phyloP scores from a whole-genome alignment of 1,139 yeast genomes.

The Candida tropicalis region DNA sequence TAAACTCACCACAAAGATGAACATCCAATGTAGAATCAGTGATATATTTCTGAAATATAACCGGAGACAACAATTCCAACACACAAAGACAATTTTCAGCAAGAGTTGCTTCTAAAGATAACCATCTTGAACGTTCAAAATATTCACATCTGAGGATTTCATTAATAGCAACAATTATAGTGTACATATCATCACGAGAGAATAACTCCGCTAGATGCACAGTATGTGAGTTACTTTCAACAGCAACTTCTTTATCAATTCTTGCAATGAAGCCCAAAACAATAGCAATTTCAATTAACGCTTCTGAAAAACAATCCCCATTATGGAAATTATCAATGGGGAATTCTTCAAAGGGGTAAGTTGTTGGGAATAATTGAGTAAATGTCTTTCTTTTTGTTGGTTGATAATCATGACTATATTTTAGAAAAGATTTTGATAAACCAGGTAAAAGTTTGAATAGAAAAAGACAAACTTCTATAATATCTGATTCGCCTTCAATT shows the following conservation, averaged over 20 bases:
- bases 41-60: constrained; percentile 54
- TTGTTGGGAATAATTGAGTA: constrained; percentile 67
- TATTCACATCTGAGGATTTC: constrained; percentile 58
- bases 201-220: constrained; percentile 40
- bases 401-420: constrained; percentile 56
- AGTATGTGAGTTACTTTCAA: constrained; percentile 43
- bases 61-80: constrained; percentile 59
- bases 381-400: constrained; percentile 63
- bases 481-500: constrained; percentile 23
- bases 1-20: constrained; percentile 65
- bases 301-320: constrained; percentile 71
- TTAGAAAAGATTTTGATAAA: constrained; percentile 51
- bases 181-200: constrained; percentile 45
- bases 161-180: constrained; percentile 57
- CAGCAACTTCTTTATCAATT: constrained; percentile 50
- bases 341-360: constrained; percentile 63
- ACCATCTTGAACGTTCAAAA: constrained; percentile 70
- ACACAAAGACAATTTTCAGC: constrained; percentile 61
- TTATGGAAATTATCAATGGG: constrained; percentile 77
- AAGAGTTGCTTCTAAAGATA: constrained; percentile 64
- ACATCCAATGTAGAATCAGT: constrained; percentile 57
- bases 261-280: constrained; percentile 58
- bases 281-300: constrained; percentile 68
- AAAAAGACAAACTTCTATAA: constrained; percentile 42
- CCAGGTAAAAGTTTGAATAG: constrained; percentile 55